These are phyloP conservation scores for Ophiocytium majus DNA, from an alignment of 352 stramenopile genomes.

Conservation along the genomic window DNA sequence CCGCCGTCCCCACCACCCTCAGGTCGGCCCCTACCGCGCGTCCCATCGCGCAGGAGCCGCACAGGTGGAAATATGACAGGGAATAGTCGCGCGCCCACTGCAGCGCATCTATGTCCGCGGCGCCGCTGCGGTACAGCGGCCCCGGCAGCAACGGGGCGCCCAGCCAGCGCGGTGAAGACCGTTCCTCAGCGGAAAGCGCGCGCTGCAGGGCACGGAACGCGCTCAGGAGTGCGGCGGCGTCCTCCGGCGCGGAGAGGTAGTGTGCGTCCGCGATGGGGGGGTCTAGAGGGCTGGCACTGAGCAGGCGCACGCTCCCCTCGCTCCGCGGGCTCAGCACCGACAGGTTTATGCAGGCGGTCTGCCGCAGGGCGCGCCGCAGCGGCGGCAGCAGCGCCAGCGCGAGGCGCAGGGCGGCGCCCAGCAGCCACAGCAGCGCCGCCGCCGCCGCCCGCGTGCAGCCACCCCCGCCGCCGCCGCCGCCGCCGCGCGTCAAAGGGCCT, in stretches of 20 bases:
- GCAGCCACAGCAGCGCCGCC: constrained; percentile 11
- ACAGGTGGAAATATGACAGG: constrained; percentile 35
- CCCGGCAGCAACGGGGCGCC: constrained; percentile 25
- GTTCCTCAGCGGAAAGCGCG: neutral
- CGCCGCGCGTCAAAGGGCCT: neutral
- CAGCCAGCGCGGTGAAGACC: neutral
- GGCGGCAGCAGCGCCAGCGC: constrained; percentile 15
- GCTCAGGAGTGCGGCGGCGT: constrained; percentile 8
- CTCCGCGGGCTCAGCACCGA: constrained; percentile 12
- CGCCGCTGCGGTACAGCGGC: constrained; percentile 22
- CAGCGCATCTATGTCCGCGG: constrained; percentile 28
- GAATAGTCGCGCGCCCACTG: constrained; percentile 1
- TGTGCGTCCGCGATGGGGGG: constrained; percentile 33
- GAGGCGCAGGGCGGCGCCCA: neutral
- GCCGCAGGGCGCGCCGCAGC: neutral
- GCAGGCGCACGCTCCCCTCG: constrained; percentile 27
- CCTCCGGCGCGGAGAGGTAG: constrained; percentile 26
- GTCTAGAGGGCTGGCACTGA: constrained; percentile 7
- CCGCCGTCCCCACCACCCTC: constrained; percentile 28
- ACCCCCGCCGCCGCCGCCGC: neutral
- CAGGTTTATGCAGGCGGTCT: neutral
- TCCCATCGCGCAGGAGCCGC: constrained; percentile 41
- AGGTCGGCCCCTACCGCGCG: neutral
- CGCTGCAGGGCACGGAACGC: constrained; percentile 6
- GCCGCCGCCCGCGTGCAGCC: constrained; percentile 1